Evolutionary conservation across 1,284 basidiomycete species (phyloP).

Genomic region (Lignosus rhinocerotis): DNA sequence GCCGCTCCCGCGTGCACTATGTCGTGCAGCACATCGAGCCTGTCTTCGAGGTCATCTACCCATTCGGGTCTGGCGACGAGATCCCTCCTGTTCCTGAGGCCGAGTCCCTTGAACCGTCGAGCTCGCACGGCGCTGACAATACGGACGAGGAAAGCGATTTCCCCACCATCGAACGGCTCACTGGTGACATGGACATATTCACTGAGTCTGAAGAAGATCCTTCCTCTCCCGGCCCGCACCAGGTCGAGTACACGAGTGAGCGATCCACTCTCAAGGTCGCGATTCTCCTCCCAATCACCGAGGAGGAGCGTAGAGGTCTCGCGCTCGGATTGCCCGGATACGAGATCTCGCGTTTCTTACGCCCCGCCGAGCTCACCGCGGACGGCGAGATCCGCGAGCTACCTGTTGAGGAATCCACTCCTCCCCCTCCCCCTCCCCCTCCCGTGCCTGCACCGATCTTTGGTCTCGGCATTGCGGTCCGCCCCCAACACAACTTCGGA

Average conservation of each 20-base stretch:
- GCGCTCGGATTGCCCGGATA: background rate
- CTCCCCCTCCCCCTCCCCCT: background rate
- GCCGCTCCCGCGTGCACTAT: background rate
- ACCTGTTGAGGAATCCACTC: background rate
- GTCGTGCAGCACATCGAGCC: conserved; percentile 1
- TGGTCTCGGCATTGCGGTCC: background rate
- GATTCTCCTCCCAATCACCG: background rate
- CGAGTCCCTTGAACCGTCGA: background rate
- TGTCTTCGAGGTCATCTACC: background rate
- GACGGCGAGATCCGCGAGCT: background rate
- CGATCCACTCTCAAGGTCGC: background rate
- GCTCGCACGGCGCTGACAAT: background rate
- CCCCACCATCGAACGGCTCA: background rate
- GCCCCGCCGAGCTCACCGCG: background rate
- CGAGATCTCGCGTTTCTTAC: background rate
- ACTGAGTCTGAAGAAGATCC: background rate
- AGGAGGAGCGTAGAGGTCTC: background rate
- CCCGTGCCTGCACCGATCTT: background rate
- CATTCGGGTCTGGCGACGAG: background rate
- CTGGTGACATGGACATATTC: background rate
- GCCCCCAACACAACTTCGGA: background rate
- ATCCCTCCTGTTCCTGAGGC: background rate
- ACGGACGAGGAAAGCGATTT: background rate
- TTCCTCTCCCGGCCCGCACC: background rate
- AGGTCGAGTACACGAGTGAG: background rate